Base-by-base conservation (phyloP, 495 filamentous ascomycete species). In the Aspergillus heteromorphus region DNA sequence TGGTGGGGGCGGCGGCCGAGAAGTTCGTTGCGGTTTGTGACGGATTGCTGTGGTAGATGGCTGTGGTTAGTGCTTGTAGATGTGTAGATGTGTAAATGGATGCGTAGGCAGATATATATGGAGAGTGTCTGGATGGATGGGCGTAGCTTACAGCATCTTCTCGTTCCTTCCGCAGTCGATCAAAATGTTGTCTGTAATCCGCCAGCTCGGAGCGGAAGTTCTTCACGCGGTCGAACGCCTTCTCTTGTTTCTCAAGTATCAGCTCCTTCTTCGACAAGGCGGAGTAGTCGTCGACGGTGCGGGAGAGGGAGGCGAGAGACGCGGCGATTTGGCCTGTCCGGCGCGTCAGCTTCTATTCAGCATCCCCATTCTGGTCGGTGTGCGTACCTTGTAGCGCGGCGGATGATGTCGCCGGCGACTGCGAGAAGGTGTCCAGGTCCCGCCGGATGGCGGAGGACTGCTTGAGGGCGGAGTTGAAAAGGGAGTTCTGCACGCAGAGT, bases 401-500 rank as follows among this genome's bases (percentile, higher is more conserved):
- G 4, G 83, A 82, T 10, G 87, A 79, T 51, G 77, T 80, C 20
- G 75, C 65, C 10, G 82, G 79, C 10, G 82, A 78, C 57, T 85
- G 79, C 47, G 86, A 70, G 60, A 95, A 88, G 60, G 72, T 73
- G 59, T 88, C 83, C 48, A 97, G 84, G 69, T 96, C 91, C 56
- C 84, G 85, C 59, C 91, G 89, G 65, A 96, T 86, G 6, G 89
- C 80, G 52, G 88, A 91, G 42, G 86, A 88, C 76, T 97, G 92
- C 73, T 95, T 95, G 25, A 96, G 82, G 27, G 93, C 92, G 16
- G 91, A 92, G 72, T 97, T 97, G 82, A 96, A 97, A 56, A 92
- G 82, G 14, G 89, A 89, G 69, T 96, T 96, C 92, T 86, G n/a
- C n/a, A 31, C 8, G 21, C 5, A 19, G 14, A 11, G 29, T 6